These are phyloP conservation scores for Leccinum angustisporum DNA, from an alignment of 1,284 basidiomycete genomes.

Conservation along the genomic window DNA sequence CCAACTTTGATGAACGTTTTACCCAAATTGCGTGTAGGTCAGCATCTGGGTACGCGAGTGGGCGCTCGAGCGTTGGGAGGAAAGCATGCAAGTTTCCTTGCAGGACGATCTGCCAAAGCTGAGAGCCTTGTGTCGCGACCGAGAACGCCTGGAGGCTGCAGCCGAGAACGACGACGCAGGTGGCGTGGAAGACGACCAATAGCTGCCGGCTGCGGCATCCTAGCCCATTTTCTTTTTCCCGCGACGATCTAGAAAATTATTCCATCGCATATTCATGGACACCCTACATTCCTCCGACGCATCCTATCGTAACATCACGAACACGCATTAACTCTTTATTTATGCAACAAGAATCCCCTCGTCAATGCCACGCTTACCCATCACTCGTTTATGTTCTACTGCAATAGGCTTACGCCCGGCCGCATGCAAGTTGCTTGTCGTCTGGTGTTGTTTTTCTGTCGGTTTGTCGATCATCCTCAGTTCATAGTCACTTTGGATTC, in stretches of 20 bases:
- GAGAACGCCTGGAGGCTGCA: not conserved
- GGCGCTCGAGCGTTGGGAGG: not conserved
- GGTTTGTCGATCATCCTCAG: conserved; percentile 1
- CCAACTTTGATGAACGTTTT: not conserved
- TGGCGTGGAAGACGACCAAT: not conserved
- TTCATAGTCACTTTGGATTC: not conserved
- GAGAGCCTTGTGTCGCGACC: not conserved
- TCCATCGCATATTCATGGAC: not conserved
- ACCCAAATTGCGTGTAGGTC: not conserved
- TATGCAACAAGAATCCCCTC: conserved; percentile 21
- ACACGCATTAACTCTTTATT: not conserved
- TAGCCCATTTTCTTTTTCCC: not conserved
- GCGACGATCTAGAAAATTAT: not conserved
- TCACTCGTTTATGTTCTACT: conserved; percentile 14
- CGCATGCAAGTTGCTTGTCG: not conserved
- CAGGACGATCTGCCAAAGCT: not conserved
- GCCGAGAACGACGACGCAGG: not conserved
- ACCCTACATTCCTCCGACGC: not conserved
- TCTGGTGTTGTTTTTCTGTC: not conserved
- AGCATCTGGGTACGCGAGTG: not conserved
- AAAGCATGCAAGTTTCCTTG: not conserved
- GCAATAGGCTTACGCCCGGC: conserved; percentile 13
- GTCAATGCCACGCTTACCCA: conserved; percentile 28
- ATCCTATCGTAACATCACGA: not conserved
- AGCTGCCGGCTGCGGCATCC: not conserved